Evolutionary conservation across 129 eudicot genomes (phyloP), one percentile per base, ranked within the genome.

Genomic region (Mikania micrantha): DNA sequence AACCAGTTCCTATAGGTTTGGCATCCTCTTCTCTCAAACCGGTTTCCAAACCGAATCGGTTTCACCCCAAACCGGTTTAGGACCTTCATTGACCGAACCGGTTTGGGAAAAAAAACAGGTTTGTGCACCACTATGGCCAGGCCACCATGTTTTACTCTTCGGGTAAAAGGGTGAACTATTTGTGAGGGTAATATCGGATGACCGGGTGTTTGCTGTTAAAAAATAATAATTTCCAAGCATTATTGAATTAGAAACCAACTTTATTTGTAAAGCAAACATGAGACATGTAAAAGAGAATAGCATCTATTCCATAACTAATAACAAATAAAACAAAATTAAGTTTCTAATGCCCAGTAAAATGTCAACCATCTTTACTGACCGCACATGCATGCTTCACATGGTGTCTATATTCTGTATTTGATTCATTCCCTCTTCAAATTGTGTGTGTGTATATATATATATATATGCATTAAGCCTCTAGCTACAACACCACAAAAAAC

Each of bases 371-470:
- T 31, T 45, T 16, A 52, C 47, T 24, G 17, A 39, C 0, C 24
- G 67, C 81, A 77, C 81, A 64, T 71, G 81, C 32, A 72, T 20
- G 21, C 57, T 32, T 77, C 69, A 64, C 77, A 71, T 77, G 81
- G 80, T 47, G 42, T 9, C 20, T 44, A 38, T 67, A 21, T 45
- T 44, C 17, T 42, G 19, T 67, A 42, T 58, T 35, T 67, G 25
- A 75, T 62, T 70, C 60, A 53, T 63, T 40, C 76, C 72, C 22
- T 70, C 72, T 63, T 62, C 67, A 70, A 49, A 32, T 42, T 64
- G 52, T 62, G 13, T 77, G 42, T 69, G 24, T 44, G 4, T 63
- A 22, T 63, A 40, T 39, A 40, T 24, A 64, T 41, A 50, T 67
- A 75, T 60, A 68, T 20, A 47, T 40, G 32, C 76, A 29, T 34